These are phyloP conservation scores for Nicotiana sylvestris DNA, from an alignment of 257 asterid species.

Conservation along the genomic window DNA sequence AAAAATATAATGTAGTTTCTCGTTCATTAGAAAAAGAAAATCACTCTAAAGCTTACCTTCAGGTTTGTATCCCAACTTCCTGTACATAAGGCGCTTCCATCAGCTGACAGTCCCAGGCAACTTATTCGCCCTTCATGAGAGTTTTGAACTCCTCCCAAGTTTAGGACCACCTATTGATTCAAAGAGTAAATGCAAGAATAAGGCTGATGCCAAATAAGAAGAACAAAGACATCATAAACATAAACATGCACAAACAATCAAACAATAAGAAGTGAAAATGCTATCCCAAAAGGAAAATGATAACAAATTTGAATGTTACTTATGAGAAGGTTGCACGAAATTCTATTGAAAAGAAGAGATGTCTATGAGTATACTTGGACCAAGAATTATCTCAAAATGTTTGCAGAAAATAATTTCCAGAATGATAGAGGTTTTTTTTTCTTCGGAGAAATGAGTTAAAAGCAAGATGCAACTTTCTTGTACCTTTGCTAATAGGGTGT, in stretches of 20 bases:
- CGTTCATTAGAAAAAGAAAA: not conserved
- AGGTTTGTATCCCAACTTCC: constrained; percentile 95
- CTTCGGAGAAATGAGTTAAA: not conserved
- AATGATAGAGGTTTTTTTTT: not conserved
- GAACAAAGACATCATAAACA: not conserved
- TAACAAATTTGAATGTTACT: not conserved
- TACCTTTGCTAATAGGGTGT: constrained; percentile 93
- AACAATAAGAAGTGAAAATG: not conserved
- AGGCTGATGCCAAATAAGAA: not conserved
- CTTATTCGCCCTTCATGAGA: constrained; percentile 76
- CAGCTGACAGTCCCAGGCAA: constrained; percentile 91
- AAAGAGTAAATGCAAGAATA: constrained; percentile 2
- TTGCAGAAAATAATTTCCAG: not conserved
- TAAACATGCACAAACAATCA: not conserved
- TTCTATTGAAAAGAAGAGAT: not conserved
- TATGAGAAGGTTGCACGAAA: no score
- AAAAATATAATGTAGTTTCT: not conserved
- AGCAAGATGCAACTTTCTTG: constrained; percentile 10
- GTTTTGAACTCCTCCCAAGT: constrained; percentile 85
- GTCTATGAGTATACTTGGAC: not conserved
- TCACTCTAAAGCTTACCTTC: constrained; percentile 43
- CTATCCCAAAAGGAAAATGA: not conserved
- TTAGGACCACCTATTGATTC: constrained; percentile 57
- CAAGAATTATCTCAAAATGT: not conserved
- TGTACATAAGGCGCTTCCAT: constrained; percentile 96